Evolutionary conservation across 805 yeast genomes (phyloP).

Genomic region (Cyberlindnera saturnus): DNA sequence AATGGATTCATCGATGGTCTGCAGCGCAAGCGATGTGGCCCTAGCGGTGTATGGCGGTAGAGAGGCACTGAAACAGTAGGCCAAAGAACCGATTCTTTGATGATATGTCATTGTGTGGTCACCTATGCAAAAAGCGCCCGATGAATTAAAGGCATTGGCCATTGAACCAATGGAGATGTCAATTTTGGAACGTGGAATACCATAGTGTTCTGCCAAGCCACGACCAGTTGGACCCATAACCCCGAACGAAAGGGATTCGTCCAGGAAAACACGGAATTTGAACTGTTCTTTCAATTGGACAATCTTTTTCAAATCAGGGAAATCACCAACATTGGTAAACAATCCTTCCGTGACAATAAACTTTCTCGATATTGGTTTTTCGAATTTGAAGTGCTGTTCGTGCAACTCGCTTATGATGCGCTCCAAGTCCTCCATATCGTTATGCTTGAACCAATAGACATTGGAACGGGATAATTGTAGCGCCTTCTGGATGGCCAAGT

Average conservation of each 20-base stretch:
- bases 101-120: slow-evolving; percentile 77
- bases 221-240: slow-evolving; percentile 79
- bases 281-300: slow-evolving; percentile 71
- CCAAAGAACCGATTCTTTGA: slow-evolving; percentile 84
- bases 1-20: slow-evolving; percentile 37
- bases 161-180: slow-evolving; percentile 85
- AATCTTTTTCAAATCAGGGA: slow-evolving; percentile 61
- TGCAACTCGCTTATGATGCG: slow-evolving; percentile 48
- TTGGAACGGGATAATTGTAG: slow-evolving; percentile 81
- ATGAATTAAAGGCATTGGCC: slow-evolving; percentile 73
- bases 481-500: slow-evolving; percentile 81
- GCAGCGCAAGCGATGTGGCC: slow-evolving; percentile 50
- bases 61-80: slow-evolving; percentile 91
- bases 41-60: slow-evolving; percentile 87
- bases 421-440: slow-evolving; percentile 80
- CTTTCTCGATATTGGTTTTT: slow-evolving; percentile 78
- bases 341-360: slow-evolving; percentile 90
- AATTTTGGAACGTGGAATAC: slow-evolving; percentile 54
- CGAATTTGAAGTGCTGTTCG: slow-evolving; percentile 25
- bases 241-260: slow-evolving; percentile 85
- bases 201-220: slow-evolving; percentile 74
- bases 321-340: slow-evolving; percentile 76
- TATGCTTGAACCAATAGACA: slow-evolving; percentile 69
- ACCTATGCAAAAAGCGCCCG: slow-evolving; percentile 95
- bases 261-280: slow-evolving; percentile 82